A percentile compares a stretch with the other conserved stretches of the same genome.
Evolutionary conservation across 2,329 filamentous ascomycete genomes (phyloP).

Genomic region (Leptosphaerulina australis): DNA sequence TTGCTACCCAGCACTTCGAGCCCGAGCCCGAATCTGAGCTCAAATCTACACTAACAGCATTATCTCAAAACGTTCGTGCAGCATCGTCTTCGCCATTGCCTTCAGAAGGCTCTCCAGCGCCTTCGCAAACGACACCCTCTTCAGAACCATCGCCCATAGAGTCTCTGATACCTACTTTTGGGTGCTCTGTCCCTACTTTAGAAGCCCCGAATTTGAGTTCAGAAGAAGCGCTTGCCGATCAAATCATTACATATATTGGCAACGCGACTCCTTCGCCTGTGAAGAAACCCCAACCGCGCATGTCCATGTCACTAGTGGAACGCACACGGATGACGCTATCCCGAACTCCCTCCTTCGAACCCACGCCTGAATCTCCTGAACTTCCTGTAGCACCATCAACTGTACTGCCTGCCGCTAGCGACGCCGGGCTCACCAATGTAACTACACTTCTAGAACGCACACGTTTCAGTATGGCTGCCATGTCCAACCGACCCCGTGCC

Average conservation of each 20-base stretch:
- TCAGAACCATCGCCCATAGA: slow-evolving; percentile 5
- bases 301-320: slow-evolving; percentile 54
- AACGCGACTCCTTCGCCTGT: slow-evolving; percentile 50
- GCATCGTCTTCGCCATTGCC: slow-evolving; percentile 24
- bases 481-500: slow-evolving; percentile 48
- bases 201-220: slow-evolving; percentile 23
- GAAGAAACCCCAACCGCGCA: slow-evolving; percentile 47
- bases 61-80: slow-evolving; percentile 2
- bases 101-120: slow-evolving; percentile 17
- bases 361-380: slow-evolving; percentile 33
- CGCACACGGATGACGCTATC: slow-evolving; percentile 56
- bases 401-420: slow-evolving; percentile 21
- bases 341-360: slow-evolving; percentile 35
- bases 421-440: slow-evolving; percentile 33
- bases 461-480: slow-evolving; percentile 75
- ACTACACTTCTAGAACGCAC: slow-evolving; percentile 72
- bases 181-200: slow-evolving; percentile 25
- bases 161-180: slow-evolving; percentile 21
- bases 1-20: not conserved
- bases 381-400: slow-evolving; percentile 15
- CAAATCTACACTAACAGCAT: slow-evolving; percentile 11
- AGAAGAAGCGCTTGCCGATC: slow-evolving; percentile 46
- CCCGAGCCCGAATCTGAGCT: not conserved
- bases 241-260: slow-evolving; percentile 49
- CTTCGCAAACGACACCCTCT: slow-evolving; percentile 1